Conservation (phyloP, 169 alveolate species). For the Cryptosporidium muris region DNA sequence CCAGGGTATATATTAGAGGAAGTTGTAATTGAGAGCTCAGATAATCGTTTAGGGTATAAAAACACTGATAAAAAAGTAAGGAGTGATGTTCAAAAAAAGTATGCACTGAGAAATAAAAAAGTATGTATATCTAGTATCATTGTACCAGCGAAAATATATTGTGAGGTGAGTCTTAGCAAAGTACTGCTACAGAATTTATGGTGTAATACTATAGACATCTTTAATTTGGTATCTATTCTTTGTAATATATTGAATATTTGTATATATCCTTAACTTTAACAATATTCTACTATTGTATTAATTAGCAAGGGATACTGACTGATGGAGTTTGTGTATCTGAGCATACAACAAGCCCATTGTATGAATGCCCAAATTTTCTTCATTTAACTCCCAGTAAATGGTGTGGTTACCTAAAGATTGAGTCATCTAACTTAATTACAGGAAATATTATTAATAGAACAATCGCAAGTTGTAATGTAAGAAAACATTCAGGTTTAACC, state of each 20-base stretch:
- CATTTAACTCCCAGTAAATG: conserved; percentile 58
- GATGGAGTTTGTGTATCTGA: conserved; percentile 67
- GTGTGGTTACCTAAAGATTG: conserved; percentile 57
- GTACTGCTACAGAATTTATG: neutral
- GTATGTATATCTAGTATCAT: conserved; percentile 17
- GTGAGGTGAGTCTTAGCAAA: conserved; percentile 20
- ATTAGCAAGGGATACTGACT: conserved; percentile 27
- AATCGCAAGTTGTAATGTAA: conserved; percentile 45
- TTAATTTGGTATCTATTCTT: neutral
- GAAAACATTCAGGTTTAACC: conserved; percentile 9
- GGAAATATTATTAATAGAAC: conserved; percentile 68
- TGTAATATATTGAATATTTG: neutral
- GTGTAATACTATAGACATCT: neutral
- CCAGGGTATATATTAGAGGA: conserved; percentile 41
- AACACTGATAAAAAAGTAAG: conserved; percentile 43
- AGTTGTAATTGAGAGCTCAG: conserved; percentile 45
- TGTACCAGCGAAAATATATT: conserved; percentile 19
- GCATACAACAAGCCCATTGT: conserved; percentile 19
- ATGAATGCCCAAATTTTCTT: conserved; percentile 41
- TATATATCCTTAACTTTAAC: neutral
- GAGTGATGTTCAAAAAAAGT: conserved; percentile 22
- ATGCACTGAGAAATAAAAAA: conserved; percentile 61
- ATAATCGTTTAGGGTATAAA: conserved; percentile 32
- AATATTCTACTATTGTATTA: neutral
- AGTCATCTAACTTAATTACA: conserved; percentile 8